Evolutionary conservation across 2,329 filamentous ascomycete genomes (phyloP).

Genomic region (Celoporthe dispersa): DNA sequence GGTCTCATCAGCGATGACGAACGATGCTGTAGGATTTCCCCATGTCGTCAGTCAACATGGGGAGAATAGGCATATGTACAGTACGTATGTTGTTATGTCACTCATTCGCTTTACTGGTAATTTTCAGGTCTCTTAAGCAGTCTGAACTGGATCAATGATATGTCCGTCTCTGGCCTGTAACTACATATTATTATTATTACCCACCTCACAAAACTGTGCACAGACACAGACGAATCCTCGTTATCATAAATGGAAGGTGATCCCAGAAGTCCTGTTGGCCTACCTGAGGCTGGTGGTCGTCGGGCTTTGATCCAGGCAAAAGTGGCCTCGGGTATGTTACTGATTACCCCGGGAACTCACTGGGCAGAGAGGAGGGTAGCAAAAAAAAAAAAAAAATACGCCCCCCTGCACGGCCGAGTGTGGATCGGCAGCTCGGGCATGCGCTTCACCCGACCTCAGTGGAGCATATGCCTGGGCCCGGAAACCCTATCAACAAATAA

Average conservation of each 20-base stretch:
- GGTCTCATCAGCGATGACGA: background rate
- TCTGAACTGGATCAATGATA: too few species aligned
- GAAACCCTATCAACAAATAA: conserved; percentile 1
- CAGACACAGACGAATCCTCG: background rate
- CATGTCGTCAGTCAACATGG: background rate
- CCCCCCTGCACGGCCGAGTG: conserved; percentile 16
- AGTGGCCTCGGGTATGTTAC: conserved; percentile 17
- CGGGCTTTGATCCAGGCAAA: background rate
- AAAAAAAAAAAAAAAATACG: background rate
- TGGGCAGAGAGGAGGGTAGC: background rate
- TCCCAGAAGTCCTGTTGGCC: background rate
- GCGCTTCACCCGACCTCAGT: conserved; percentile 13
- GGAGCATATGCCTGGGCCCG: background rate
- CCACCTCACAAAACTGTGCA: background rate
- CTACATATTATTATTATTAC: background rate
- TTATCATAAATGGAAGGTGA: conserved; percentile 3
- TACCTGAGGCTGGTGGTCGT: background rate
- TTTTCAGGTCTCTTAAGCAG: background rate
- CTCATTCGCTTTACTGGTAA: too few species aligned
- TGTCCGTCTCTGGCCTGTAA: background rate
- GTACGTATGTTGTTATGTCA: background rate
- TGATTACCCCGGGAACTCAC: background rate
- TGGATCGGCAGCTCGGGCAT: conserved; percentile 19
- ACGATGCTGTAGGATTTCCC: background rate
- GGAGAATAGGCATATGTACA: background rate